Base-by-base conservation (phyloP, 768 basidiomycete genomes). In the Sutorius australiensis region DNA sequence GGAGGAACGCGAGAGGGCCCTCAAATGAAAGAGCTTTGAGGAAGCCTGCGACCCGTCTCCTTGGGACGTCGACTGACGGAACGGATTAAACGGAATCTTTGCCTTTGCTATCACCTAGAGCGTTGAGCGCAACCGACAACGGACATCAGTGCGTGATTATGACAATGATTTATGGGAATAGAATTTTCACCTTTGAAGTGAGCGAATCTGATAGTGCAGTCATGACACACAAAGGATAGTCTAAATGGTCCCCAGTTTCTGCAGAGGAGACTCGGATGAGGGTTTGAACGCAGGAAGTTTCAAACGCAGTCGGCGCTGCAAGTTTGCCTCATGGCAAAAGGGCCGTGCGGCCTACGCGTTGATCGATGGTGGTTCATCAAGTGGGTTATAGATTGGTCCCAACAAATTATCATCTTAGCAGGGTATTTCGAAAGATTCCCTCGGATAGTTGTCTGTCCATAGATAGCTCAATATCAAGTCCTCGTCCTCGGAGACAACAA, bases 321-420 rank as follows among this genome's bases (percentile, higher is more conserved):
- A 4, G 24, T 53, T 62, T 49, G 65, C 65, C 63, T 65, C 64
- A 54, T 65, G 64, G 59, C 44, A 2, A 33, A 53, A 24, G 2
- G 24, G 24, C 56, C 60, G 57, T 62, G 66, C 60, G 53, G 56
- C 27, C 10, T 42, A 44, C 43, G 28, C 24, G 16, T 24, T 39
- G 39, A 67, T 57, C 48, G 55, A 48, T 61, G 34, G 36, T 46
- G n/a, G 40, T 41, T 16, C 40, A 36, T 39, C 43, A 33, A 33
- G 34, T 50, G 45, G 41, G 17, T n/a, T 38, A 46, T 40, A 36
- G 24, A 47, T 6, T 19, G 21, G 21, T 40, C 34, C 21, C 42
- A 3, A 24, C 39, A 19, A 47, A 11, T 12, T 17, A 17, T 50
- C 44, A 38, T 41, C 46, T 50, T 40, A 32, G 10, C 48, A 62